A percentile compares a stretch with the other conserved stretches of the same genome.
phyloP scores from a whole-genome alignment of 2,329 filamentous ascomycete genomes.

The Cladosporium velox region DNA sequence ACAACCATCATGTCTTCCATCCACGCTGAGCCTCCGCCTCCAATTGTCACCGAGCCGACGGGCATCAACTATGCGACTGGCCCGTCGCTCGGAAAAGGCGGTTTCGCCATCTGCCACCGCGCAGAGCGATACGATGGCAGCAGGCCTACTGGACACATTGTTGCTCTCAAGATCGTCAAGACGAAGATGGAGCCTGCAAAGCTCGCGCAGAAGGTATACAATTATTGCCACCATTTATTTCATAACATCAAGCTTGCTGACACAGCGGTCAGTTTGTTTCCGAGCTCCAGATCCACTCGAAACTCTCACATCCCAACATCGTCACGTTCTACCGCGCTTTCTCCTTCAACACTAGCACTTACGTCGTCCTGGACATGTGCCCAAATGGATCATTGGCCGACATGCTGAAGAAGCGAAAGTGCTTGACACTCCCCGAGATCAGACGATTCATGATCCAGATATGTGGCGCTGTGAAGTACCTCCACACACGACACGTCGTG shows the following conservation, averaged over 20 bases:
- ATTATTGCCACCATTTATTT: background rate
- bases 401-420: conserved; percentile 91
- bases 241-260: conserved; percentile 17
- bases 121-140: conserved; percentile 62
- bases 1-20: conserved; percentile 38
- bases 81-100: conserved; percentile 74
- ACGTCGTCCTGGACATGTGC: conserved; percentile 91
- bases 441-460: conserved; percentile 93
- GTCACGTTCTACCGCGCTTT: conserved; percentile 95
- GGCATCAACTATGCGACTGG: conserved; percentile 74
- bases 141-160: conserved; percentile 63
- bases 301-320: conserved; percentile 93
- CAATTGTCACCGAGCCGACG: conserved; percentile 67
- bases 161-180: conserved; percentile 80
- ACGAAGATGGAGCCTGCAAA: conserved; percentile 76
- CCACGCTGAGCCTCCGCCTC: conserved; percentile 54
- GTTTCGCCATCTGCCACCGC: conserved; percentile 79
- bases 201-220: conserved; percentile 75
- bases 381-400: conserved; percentile 96
- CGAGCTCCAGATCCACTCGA: conserved; percentile 96
- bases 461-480: conserved; percentile 95
- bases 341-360: conserved; percentile 84
- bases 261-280: conserved; percentile 60
- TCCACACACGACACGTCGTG: conserved; percentile 93
- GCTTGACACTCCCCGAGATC: conserved; percentile 89